Evolutionary conservation across 345 rosid species (phyloP).

Genomic region (Hibiscus trionum): DNA sequence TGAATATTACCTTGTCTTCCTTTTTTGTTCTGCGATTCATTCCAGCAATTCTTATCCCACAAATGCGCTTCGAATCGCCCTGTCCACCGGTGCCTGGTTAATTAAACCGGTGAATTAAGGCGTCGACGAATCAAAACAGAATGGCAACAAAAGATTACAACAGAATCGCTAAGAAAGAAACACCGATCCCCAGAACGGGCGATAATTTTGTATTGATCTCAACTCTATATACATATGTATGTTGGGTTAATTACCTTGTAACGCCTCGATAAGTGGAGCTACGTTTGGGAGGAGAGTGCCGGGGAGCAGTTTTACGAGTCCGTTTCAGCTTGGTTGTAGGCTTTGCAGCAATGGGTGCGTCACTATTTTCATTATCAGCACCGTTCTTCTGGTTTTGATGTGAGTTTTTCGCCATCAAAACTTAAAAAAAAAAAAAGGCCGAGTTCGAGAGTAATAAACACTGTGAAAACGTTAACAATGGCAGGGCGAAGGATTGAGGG

Average conservation of each 20-base stretch:
- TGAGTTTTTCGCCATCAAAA: conserved; percentile 37
- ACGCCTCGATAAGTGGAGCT: conserved; percentile 63
- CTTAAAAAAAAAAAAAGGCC: neutral
- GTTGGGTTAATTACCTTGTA: conserved; percentile 35
- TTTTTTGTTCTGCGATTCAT: no score
- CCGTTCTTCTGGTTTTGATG: conserved; percentile 6
- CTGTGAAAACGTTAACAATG: neutral
- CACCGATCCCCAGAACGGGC: no score
- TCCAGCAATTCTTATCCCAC: no score
- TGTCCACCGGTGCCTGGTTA: neutral
- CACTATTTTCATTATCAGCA: neutral
- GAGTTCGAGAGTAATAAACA: neutral
- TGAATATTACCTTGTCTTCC: no score
- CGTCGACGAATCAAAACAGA: neutral
- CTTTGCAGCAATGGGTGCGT: neutral
- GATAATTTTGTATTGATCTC: no score
- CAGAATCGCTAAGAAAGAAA: neutral
- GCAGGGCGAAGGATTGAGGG: neutral
- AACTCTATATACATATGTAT: neutral
- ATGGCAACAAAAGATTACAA: neutral
- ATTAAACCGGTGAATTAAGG: neutral
- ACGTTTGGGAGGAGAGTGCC: conserved; percentile 49
- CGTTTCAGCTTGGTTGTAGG: conserved; percentile 30
- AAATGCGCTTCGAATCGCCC: no score
- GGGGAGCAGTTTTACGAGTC: conserved; percentile 39